phyloP scores from a whole-genome alignment of 2,329 filamentous ascomycete species.

The Aaosphaeria pasadenensis region DNA sequence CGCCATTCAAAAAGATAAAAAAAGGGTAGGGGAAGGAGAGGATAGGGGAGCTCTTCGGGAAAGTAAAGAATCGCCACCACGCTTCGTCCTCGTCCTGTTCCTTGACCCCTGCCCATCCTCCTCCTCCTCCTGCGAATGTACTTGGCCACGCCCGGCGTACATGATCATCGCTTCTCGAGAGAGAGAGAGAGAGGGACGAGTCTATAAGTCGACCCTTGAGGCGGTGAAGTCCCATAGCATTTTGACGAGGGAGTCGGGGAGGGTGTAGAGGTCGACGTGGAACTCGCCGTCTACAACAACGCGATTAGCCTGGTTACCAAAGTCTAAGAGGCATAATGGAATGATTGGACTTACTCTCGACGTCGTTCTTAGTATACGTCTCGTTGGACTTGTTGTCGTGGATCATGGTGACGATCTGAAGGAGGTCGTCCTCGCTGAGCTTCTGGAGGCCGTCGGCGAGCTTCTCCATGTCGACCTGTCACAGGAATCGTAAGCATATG shows the following conservation, averaged over 20 bases:
- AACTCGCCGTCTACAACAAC: conserved; percentile 76
- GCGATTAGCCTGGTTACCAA: conserved; percentile 18
- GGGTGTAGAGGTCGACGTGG: conserved; percentile 96
- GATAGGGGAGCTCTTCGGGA: too few species aligned
- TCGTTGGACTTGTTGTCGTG: conserved; percentile 94
- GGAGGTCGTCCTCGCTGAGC: conserved; percentile 85
- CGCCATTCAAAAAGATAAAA: too few species aligned
- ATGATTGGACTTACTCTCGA: conserved; percentile 89
- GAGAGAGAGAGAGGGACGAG: neutral
- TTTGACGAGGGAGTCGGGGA: conserved; percentile 84
- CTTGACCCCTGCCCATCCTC: too few species aligned
- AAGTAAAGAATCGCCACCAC: too few species aligned
- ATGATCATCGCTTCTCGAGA: neutral
- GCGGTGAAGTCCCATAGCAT: conserved; percentile 88
- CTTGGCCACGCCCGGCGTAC: neutral
- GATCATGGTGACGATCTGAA: conserved; percentile 96
- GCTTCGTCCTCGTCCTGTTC: too few species aligned
- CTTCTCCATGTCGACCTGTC: conserved; percentile 85
- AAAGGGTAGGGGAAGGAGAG: too few species aligned
- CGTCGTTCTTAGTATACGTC: conserved; percentile 95
- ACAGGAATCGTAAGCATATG: neutral
- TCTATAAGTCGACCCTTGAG: conserved; percentile 31
- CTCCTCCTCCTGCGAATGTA: neutral
- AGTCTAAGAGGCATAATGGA: neutral
- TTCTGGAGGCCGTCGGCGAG: conserved; percentile 87